Base-by-base conservation (phyloP, 768 basidiomycete species). In the Suillus cothurnatus region DNA sequence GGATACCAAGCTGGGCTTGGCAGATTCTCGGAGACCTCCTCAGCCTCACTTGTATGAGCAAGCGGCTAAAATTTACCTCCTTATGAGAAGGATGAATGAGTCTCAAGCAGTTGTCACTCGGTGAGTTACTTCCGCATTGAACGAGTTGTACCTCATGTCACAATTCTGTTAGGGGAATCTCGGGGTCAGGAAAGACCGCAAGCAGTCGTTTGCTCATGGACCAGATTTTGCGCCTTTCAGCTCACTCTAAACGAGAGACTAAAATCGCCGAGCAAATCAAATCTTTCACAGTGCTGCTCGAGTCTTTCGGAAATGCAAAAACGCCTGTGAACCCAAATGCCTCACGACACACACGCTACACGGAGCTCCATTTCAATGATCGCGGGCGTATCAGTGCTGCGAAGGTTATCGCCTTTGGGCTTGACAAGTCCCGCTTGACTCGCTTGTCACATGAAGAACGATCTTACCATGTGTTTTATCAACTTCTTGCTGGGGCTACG, bases 261-360 rank as follows among this genome's bases (percentile, higher is more conserved):
- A 80, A 80, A 66, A 76, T 87, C 49, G 80, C 83, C 21, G 84
- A 86, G 59, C 87, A 86, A 70, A 79, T 89, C 77, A 80, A 81
- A 64, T 82, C 86, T 23, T 80, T 88, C 66, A 72, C 78, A 49
- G 80, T 84, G 50, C 71, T 90, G 63, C 84, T 90, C 72, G 83
- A 86, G 65, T 81, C 88, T 61, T 90, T 90, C 74, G 88, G 88
- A 56, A 83, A 84, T 68, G 86, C 89, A 68, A 90, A 90, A 79
- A 86, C 89, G 41, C 77, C 81, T 71, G 76, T 82, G 70, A 89
- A 86, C 71, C 82, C 87, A 23, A 87, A 87, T 39, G 88, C 88
- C 59, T 88, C 88, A 34, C 86, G 88, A 49, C 81, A 86, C 75
- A 81, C 81, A 65, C 82, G 84, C 66, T 87, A 83, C 75, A 78